A percentile compares a stretch with the other conserved stretches of the same genome.
Conservation (phyloP, 352 stramenopile species). For the Phytophthora pini region DNA sequence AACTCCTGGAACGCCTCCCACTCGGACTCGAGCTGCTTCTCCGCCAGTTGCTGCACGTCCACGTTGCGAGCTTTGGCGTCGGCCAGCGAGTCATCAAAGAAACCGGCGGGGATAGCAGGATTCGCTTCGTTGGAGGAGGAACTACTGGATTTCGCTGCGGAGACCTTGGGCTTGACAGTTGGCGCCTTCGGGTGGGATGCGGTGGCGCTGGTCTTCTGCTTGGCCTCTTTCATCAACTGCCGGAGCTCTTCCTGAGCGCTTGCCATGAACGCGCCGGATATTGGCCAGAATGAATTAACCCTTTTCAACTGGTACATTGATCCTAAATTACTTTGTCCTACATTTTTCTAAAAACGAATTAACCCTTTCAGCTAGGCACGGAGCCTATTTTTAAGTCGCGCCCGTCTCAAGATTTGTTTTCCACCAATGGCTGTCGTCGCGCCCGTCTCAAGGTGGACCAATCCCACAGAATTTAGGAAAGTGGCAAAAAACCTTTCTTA, state of each 20-base stretch:
- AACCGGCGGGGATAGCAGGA: constrained; percentile 42
- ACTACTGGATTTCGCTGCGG: constrained; percentile 14
- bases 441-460: no score
- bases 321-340: no score
- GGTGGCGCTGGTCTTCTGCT: constrained; percentile 28
- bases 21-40: constrained; percentile 52
- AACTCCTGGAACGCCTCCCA: constrained; percentile 75
- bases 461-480: no score
- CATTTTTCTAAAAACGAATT: no score
- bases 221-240: constrained; percentile 50
- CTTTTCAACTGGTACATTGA: no score
- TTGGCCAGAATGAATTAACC: no score
- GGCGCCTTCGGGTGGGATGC: not conserved
- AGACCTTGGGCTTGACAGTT: not conserved
- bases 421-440: no score
- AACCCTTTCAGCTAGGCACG: no score
- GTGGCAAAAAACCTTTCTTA: no score
- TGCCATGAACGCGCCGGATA: no score
- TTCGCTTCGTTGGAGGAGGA: constrained; percentile 2
- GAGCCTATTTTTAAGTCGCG: no score
- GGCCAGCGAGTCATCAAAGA: constrained; percentile 61
- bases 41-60: constrained; percentile 51
- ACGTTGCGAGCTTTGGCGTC: constrained; percentile 57
- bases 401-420: no score
- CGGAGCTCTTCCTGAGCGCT: constrained; percentile 43